Evolutionary conservation across 23 red algal species (phyloP), one percentile per base, ranked within the genome.

Genomic region (Agarophyton chilense): DNA sequence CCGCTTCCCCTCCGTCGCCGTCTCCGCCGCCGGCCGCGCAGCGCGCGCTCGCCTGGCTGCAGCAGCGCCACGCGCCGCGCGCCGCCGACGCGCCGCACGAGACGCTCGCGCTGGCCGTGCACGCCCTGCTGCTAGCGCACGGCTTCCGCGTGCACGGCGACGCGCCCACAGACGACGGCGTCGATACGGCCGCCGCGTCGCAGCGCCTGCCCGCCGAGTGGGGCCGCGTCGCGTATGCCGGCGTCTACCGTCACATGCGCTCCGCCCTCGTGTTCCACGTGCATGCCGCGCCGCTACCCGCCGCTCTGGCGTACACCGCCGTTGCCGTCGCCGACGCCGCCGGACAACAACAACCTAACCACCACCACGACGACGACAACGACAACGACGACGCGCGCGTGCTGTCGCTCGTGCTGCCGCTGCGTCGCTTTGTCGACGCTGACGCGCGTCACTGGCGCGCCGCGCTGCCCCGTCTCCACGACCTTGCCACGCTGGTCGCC

Each of bases 51-150:
- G n/a, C n/a, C n/a, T n/a, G 22, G 25, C 2, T 2, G 56, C 56
- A 11, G 25, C 56, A 29, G 22, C 56, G 22, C 14, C 21, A 29
- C 56, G 22, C 22, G 12, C 44, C 44, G 44, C 44, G 44, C 44
- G 44, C 44, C 12, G 44, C 44, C 14, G 4, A 41, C 33, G 45
- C 40, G n/a, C n/a, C 19, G 31, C 54, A 83, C 29, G 92, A 90
- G 52, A 70, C 84, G 54, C 64, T 98, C 13, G 95, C 95, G 57
- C 71, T 98, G 17, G 70, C 62, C 46, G 91, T 98, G 10, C 95
- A 98, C 81, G 95, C 90, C 39, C 82, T 98, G 41, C 90, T 98
- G 28, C 77, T 98, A 31, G 56, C 65, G 45, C 95, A 98, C 91
- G 95, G 91, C 64, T 94, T 98, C 80, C 95, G 95, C 31, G 57